Evolutionary conservation across 768 basidiomycete species (phyloP), one percentile per base, ranked within the genome.

Genomic region (Cubamyces lactineus): DNA sequence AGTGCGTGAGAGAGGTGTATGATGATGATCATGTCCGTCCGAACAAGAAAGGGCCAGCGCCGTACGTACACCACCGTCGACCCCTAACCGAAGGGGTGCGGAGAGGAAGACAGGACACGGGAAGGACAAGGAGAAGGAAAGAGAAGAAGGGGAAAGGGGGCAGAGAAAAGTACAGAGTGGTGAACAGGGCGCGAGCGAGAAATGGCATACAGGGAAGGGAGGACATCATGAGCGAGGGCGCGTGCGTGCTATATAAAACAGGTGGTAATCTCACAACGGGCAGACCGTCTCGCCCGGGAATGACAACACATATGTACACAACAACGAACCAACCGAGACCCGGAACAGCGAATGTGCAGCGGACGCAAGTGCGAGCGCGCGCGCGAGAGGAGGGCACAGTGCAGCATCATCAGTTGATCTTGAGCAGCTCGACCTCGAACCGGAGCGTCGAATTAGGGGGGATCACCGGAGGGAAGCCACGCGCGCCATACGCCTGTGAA

Each of bases 381-480:
- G 55, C 30, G 40, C 17, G 45, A 42, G 43, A 13, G 34, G 34
- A 34, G 34, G 34, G 34, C 34, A 34, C 34, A 34, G 34, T 34
- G 34, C 34, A 34, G 34, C 9, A 21, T 77, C 42, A 57, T 75
- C 71, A 78, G 68, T 78, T 86, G 78, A 94, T 92, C 73, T 82
- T 79, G 60, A 94, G 63, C 50, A 96, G 80, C 76, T 95, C 91
- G 54, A 96, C 91, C 75, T 93, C 91, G 70, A 95, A 95, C 63
- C 75, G 81, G 73, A 96, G 82, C 13, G 82, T 86, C 5, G 90
- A 72, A 71, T 94, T 86, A 67, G 88, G 71, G 13, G 92, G 92
- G 73, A 94, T 94, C 63, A 89, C 78, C 19, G 89, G 89, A 9
- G 87, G 86, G 75, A 88, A 92, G 8, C 93, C 92, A 19, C 87